A percentile compares a stretch with the other conserved stretches of the same genome.
Evolutionary conservation across 106 monocot genomes (phyloP).

Genomic region (Chionographis japonica): DNA sequence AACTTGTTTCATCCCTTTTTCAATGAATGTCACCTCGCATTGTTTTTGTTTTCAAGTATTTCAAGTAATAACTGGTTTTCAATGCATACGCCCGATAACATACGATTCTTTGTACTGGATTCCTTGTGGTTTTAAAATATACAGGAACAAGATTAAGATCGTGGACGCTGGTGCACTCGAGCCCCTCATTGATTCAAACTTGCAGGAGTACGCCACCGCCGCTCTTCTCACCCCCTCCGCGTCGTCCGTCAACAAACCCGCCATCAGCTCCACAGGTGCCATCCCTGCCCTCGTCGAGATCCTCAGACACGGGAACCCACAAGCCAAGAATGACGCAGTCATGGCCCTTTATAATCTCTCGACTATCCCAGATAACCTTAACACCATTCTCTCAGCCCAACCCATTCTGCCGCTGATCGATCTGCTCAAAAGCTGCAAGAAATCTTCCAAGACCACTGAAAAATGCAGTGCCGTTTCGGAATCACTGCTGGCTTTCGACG

Average conservation of each 20-base stretch:
- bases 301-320: constrained; percentile 34
- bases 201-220: constrained; percentile 62
- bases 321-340: constrained; percentile 47
- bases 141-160: constrained; percentile 74
- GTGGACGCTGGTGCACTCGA: constrained; percentile 62
- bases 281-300: constrained; percentile 42
- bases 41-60: too few species aligned
- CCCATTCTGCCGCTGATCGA: constrained; percentile 38
- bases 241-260: constrained; percentile 44
- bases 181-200: constrained; percentile 24
- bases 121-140: too few species aligned
- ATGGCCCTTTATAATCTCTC: constrained; percentile 62
- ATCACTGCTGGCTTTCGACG: constrained; percentile 27
- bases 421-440: constrained; percentile 45
- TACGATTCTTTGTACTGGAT: too few species aligned
- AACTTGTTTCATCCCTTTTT: too few species aligned
- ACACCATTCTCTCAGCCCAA: constrained; percentile 20
- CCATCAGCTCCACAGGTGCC: constrained; percentile 27
- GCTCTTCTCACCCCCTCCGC: constrained; percentile 53
- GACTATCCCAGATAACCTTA: constrained; percentile 32
- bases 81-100: too few species aligned
- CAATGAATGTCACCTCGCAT: too few species aligned
- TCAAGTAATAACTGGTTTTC: too few species aligned
- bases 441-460: constrained; percentile 49
- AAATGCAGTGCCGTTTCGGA: constrained; percentile 49